Conservation (phyloP, 2,329 filamentous ascomycete genomes). For the Exophiala aquamarina region DNA sequence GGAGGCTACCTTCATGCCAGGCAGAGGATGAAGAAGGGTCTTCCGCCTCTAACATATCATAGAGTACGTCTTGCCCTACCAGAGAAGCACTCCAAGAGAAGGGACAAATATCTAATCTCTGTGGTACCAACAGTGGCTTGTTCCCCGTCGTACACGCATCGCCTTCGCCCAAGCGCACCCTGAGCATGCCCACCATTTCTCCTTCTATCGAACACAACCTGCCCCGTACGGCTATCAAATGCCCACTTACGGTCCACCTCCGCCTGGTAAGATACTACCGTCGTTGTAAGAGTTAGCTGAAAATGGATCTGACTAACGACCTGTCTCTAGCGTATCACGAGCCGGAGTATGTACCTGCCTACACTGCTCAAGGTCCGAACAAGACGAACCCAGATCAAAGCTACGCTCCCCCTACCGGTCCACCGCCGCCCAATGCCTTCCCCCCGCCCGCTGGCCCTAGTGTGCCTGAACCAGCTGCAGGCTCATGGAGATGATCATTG, state of each 20-base stretch:
- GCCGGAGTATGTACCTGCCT: conserved; percentile 27
- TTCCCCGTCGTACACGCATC: conserved; percentile 38
- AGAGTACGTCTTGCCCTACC: conserved; percentile 48
- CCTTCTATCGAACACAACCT: conserved; percentile 35
- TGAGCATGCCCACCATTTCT: conserved; percentile 33
- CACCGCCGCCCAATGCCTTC: conserved; percentile 9
- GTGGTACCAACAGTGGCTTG: conserved; percentile 47
- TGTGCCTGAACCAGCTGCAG: conserved; percentile 6
- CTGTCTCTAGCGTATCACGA: conserved; percentile 20
- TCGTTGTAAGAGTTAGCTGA: not conserved
- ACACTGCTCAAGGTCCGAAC: conserved; percentile 28
- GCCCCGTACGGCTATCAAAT: conserved; percentile 23
- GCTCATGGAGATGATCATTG: not conserved
- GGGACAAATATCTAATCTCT: too few relatives aligned
- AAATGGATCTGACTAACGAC: too few relatives aligned
- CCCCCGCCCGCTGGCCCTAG: conserved; percentile 6
- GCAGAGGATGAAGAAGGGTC: conserved; percentile 63
- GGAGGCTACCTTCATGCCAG: conserved; percentile 71
- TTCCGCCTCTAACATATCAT: conserved; percentile 68
- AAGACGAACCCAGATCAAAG: conserved; percentile 31
- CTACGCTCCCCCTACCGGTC: conserved; percentile 15
- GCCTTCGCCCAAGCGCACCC: conserved; percentile 22
- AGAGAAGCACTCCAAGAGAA: too few relatives aligned
- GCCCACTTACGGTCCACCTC: conserved; percentile 28
- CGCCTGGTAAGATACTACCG: conserved; percentile 23